Evolutionary conservation across 352 stramenopile species (phyloP).

Genomic region (Globisporangium camurandrum): DNA sequence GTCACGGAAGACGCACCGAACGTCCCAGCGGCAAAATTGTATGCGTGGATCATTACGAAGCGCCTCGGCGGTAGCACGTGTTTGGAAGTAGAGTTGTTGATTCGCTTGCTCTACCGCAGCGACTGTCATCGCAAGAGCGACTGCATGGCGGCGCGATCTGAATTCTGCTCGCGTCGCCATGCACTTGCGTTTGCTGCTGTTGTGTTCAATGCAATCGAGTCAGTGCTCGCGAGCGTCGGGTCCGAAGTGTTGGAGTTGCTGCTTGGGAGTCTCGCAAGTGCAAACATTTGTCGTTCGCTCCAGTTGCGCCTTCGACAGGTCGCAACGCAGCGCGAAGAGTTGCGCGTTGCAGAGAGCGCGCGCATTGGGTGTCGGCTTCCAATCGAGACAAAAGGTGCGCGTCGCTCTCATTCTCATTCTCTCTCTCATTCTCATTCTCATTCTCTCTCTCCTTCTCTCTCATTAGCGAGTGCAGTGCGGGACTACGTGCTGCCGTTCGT

Average conservation of each 20-base stretch:
- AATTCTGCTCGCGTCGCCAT: constrained; percentile 37
- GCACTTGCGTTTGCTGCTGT: constrained; percentile 31
- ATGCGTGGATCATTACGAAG: constrained; percentile 41
- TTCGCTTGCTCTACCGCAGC: constrained; percentile 25
- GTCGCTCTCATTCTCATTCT: not conserved
- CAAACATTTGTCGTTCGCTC: constrained; percentile 20
- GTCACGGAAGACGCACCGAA: too few species aligned
- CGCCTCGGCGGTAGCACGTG: constrained; percentile 36
- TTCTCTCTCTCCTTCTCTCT: constrained; percentile 2
- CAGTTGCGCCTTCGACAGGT: constrained; percentile 21
- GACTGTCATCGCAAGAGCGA: constrained; percentile 11
- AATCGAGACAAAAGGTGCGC: constrained; percentile 39
- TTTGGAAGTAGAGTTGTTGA: constrained; percentile 31
- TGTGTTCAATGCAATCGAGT: constrained; percentile 29
- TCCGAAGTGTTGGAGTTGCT: constrained; percentile 25
- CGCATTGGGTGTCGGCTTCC: constrained; percentile 41
- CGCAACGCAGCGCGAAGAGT: constrained; percentile 29
- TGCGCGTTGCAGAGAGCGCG: constrained; percentile 42
- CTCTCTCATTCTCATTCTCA: not conserved
- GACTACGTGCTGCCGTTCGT: constrained; percentile 63
- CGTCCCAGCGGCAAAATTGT: constrained; percentile 34
- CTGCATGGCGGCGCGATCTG: constrained; percentile 9
- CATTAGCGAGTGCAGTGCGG: constrained; percentile 23
- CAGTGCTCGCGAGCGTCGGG: constrained; percentile 21
- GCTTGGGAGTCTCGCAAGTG: constrained; percentile 15